Base-by-base conservation (phyloP, 2,329 filamentous ascomycete species). In the Calonectria leucothoes region DNA sequence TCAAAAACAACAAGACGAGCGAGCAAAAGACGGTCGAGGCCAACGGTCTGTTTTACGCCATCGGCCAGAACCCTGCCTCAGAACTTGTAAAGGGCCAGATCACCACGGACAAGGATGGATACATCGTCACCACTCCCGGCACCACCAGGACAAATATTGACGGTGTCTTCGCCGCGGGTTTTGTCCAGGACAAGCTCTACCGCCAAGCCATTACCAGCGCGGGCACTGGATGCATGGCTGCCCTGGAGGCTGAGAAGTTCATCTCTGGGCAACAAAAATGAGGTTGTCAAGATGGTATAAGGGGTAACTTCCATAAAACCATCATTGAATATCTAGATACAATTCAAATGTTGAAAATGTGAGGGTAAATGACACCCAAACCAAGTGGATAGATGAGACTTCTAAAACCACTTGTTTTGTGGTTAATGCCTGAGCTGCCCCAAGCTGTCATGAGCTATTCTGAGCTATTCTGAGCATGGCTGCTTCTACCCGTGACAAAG, bases 181-280 rank as follows among this genome's bases (percentile, higher is more conserved):
- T 99, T 83, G 97, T 99, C 12, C 97, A 99, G 88, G 97, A 99
- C 85, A 99, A 98, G 93, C 92, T 93, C 83, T 99, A 99, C 86
- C 92, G 97, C 83, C 97, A 99, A 88, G 97, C 97, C 59, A 97
- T 99, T 78, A 99, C 97, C 77, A 98, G 96, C 87, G 97, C 97
- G 95, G 95, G 96, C 74, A 95, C 96, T 74, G 97, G 97, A 76
- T 99, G 97, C 86, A 93, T 98, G 88, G 97, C 97, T 67, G 97
- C 96, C 14, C 91, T 99, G 69, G 97, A 99, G 83, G 96, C 96
- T 12, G 97, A 99, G 87, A 98, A 98, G 85, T 98, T 91, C 88
- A 88, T 99, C 69, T 89, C 94, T 7, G 96, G 98, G 82, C 86
- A n/a, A n/a, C n/a, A 90, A 63, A 94, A 96, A 80, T 89, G 74